Evolutionary conservation across 148 eudicot species (phyloP), one percentile per base, ranked within the genome.

Genomic region (Cornus kousa): DNA sequence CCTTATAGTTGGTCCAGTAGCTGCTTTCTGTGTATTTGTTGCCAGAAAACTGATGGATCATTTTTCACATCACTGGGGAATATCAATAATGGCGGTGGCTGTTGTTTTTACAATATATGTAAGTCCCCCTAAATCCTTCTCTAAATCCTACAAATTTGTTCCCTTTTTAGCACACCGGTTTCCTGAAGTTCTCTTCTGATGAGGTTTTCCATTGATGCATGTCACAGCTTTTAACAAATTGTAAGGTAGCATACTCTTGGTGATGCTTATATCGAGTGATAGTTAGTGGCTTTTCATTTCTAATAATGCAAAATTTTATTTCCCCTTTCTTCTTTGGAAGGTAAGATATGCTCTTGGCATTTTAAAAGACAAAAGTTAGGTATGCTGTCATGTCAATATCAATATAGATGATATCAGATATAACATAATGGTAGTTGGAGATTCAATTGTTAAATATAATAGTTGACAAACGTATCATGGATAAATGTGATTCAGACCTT

Each of bases 11-110:
- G 88, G 83, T 48, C 92, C 92, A 1, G 88, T 82, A 35, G 70
- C 74, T 11, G 57, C 87, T 65, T 89, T 89, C 73, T 89, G 92
- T 76, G 87, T 72, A 69, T 85, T 85, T 80, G 89, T 89, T 80
- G 88, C 87, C 37, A 75, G 82, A 67, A 85, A 85, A 68, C 68
- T 87, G 70, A 57, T 85, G 80, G 85, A 81, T 72, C 64, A 86
- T 43, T 88, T 71, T 59, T 67, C 87, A 43, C 76, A 78, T 46
- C 60, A 80, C 73, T 75, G 76, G 76, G 92, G 92, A 24, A 79
- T 81, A 57, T 70, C 43, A 60, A 72, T 89, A 66, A 74, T 87
- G 83, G 87, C 71, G 22, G 72, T 83, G 5, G 78, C 65, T 19
- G 74, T 81, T 33, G 77, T 83, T 50, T 81, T 79, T 39, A 80